Conservation (phyloP, 345 rosid genomes). For the Ceriops tagal region DNA sequence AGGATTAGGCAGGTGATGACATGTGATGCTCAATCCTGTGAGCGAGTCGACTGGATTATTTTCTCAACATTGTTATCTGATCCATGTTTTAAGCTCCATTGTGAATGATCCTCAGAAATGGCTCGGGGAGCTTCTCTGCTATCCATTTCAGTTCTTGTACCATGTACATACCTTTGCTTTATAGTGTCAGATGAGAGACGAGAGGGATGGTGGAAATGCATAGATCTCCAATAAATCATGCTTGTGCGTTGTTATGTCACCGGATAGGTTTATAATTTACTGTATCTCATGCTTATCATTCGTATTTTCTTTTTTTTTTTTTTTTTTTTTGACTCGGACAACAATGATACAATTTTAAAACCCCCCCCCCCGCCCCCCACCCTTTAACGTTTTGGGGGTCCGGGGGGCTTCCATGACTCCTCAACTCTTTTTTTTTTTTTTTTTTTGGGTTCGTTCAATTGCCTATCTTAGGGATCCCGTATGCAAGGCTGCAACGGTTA, state of each 20-base stretch:
- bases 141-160: conserved; percentile 21
- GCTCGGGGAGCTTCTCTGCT: conserved; percentile 20
- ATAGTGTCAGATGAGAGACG: conserved; percentile 34
- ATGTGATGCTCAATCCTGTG: conserved; percentile 1
- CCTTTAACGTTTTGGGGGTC: background rate
- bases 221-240: conserved; percentile 36
- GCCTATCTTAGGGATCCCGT: too few species aligned
- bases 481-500: too few species aligned
- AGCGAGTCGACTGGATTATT: conserved; percentile 6
- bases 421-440: background rate
- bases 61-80: conserved; percentile 19
- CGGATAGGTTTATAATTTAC: conserved; percentile 18
- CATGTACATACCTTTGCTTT: conserved; percentile 38
- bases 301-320: background rate
- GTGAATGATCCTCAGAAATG: conserved; percentile 17
- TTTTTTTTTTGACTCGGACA: background rate
- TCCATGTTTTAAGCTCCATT: conserved; percentile 13
- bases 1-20: conserved; percentile 13
- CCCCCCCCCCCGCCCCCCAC: background rate
- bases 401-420: too few species aligned
- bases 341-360: too few species aligned
- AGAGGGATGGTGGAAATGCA: conserved; percentile 26
- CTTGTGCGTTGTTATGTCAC: conserved; percentile 28
- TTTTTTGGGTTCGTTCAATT: too few species aligned
- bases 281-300: background rate